Percentiles rank a stretch among this genome's conserved stretches.
Evolutionary conservation across 768 basidiomycete species (phyloP).

Genomic region (Lactifluus subvellereus): DNA sequence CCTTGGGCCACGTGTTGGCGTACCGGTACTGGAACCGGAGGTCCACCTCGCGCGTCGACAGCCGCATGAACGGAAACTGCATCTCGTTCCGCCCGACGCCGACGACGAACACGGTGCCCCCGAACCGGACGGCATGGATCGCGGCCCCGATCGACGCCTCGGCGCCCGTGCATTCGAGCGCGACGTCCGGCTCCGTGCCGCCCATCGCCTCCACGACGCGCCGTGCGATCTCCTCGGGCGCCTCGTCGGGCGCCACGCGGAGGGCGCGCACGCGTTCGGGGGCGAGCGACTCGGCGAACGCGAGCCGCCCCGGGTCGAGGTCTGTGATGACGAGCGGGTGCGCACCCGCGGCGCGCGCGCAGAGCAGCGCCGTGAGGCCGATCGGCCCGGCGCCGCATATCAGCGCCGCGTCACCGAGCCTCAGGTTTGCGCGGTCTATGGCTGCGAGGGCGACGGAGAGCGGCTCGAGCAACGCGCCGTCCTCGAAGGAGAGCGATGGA

Average conservation of each 20-base stretch:
- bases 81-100: conserved; percentile 59
- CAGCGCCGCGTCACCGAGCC: conserved; percentile 57
- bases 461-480: conserved; percentile 64
- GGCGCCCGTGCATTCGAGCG: conserved; percentile 60
- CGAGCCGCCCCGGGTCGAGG: conserved; percentile 56
- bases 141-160: conserved; percentile 58
- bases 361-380: conserved; percentile 54
- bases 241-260: conserved; percentile 43
- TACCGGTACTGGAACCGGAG: conserved; percentile 66
- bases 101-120: conserved; percentile 64
- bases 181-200: conserved; percentile 41
- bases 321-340: conserved; percentile 68
- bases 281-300: conserved; percentile 58
- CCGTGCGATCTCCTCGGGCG: conserved; percentile 45
- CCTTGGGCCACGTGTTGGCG: conserved; percentile 76
- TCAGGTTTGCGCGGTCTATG: conserved; percentile 56
- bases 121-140: conserved; percentile 44
- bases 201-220: conserved; percentile 49
- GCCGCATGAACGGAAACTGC: conserved; percentile 68
- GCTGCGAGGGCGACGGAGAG: conserved; percentile 63
- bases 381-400: conserved; percentile 68
- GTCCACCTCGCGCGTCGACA: conserved; percentile 66
- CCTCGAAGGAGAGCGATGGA: conserved; percentile 55
- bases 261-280: conserved; percentile 41
- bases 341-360: conserved; percentile 62